Percentiles rank a stretch among this genome's conserved stretches.
Conservation (phyloP, 2,329 filamentous ascomycete genomes). For the Clonostachys rhizophaga region DNA sequence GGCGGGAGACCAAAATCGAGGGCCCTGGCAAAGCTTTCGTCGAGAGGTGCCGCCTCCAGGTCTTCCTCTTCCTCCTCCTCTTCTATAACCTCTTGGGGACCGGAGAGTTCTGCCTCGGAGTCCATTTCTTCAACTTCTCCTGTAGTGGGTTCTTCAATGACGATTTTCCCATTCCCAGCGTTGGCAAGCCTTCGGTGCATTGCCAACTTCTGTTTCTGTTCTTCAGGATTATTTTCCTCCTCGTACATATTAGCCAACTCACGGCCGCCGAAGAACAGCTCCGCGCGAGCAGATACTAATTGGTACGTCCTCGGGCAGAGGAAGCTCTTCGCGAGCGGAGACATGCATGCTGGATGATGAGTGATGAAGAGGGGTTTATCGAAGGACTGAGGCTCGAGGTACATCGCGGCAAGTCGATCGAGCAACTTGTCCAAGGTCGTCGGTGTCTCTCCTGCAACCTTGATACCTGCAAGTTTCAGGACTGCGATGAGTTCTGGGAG, state of each 20-base stretch:
- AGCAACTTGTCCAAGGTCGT: conserved; percentile 65
- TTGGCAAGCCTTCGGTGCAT: conserved; percentile 38
- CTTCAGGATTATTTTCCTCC: conserved; percentile 90
- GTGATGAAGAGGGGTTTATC: conserved; percentile 75
- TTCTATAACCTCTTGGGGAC: no score
- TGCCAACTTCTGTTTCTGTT: conserved; percentile 79
- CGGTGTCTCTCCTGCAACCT: conserved; percentile 60
- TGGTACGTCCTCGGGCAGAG: conserved; percentile 64
- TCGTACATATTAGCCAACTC: conserved; percentile 98
- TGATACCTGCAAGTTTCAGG: conserved; percentile 52
- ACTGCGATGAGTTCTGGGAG: conserved; percentile 48
- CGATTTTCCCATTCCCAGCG: conserved; percentile 17
- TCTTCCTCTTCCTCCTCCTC: conserved; percentile 33
- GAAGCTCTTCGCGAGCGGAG: conserved; percentile 87
- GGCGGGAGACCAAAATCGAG: conserved; percentile 90
- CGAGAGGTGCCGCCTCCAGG: conserved; percentile 43
- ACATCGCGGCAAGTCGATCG: conserved; percentile 71
- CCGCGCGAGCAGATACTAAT: conserved; percentile 72
- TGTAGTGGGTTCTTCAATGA: conserved; percentile 17
- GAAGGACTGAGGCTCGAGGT: conserved; percentile 73
- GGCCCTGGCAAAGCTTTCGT: conserved; percentile 80
- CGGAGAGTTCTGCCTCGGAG: no score
- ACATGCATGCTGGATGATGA: conserved; percentile 85
- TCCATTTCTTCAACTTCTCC: not conserved
- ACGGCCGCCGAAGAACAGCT: conserved; percentile 74